phyloP scores from a whole-genome alignment of 2,329 filamentous ascomycete species.

The Dothiorella sarmentorum region DNA sequence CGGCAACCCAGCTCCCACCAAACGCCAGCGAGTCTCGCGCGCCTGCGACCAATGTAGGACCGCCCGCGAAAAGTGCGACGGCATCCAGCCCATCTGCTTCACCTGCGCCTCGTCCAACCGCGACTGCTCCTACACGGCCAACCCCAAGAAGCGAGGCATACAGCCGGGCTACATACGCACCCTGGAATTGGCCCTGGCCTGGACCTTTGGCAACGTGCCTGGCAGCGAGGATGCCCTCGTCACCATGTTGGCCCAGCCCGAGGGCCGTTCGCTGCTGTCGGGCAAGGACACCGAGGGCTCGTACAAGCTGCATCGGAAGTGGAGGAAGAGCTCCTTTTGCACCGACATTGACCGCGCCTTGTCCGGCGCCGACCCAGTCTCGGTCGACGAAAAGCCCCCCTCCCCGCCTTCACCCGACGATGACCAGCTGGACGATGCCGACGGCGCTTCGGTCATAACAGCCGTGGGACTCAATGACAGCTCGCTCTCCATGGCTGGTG shows the following conservation, averaged over 20 bases:
- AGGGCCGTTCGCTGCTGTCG: slow-evolving; percentile 48
- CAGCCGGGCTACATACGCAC: slow-evolving; percentile 77
- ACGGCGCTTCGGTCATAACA: neutral
- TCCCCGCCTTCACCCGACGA: slow-evolving; percentile 21
- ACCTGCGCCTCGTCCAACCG: slow-evolving; percentile 63
- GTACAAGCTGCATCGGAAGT: slow-evolving; percentile 58
- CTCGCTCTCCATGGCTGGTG: neutral
- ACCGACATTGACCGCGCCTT: slow-evolving; percentile 62
- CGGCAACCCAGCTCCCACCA: slow-evolving; percentile 23
- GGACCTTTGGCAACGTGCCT: slow-evolving; percentile 61
- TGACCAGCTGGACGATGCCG: slow-evolving; percentile 12
- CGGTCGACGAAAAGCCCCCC: slow-evolving; percentile 19
- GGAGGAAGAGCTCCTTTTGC: slow-evolving; percentile 61
- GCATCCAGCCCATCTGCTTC: slow-evolving; percentile 62
- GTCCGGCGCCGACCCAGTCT: slow-evolving; percentile 40
- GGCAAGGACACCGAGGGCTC: slow-evolving; percentile 53
- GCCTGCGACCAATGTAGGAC: slow-evolving; percentile 67
- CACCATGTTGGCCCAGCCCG: slow-evolving; percentile 49
- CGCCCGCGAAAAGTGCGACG: slow-evolving; percentile 70
- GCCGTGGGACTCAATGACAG: neutral
- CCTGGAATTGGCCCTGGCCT: slow-evolving; percentile 65
- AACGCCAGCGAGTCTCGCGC: slow-evolving; percentile 63
- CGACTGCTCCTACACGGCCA: slow-evolving; percentile 67
- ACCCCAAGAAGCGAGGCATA: slow-evolving; percentile 72
- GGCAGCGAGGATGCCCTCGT: slow-evolving; percentile 59